Conservation (phyloP, 2,329 filamentous ascomycete genomes). For the Scedosporium dehoogii region DNA sequence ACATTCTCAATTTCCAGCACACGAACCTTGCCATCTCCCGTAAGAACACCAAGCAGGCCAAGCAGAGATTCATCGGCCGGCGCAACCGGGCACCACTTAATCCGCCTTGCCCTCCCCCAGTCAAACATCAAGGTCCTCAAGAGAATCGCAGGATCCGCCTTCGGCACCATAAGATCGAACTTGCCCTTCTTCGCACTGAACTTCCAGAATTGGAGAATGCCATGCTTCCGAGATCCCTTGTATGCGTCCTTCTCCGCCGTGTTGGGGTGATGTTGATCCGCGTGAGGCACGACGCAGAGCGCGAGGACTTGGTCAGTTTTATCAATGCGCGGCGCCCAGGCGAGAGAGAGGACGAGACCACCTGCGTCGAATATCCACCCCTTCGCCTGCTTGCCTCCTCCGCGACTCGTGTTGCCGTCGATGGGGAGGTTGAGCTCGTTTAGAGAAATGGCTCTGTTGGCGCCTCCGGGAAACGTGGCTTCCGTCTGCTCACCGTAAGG, state of each 20-base stretch:
- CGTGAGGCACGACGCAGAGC: conserved; percentile 38
- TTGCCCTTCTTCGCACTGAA: conserved; percentile 24
- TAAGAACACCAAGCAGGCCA: conserved; percentile 38
- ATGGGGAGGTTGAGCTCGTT: conserved; percentile 8
- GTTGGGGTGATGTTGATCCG: conserved; percentile 33
- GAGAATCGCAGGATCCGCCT: conserved; percentile 25
- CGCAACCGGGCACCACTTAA: conserved; percentile 43
- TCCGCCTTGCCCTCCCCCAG: conserved; percentile 37
- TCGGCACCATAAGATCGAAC: conserved; percentile 22
- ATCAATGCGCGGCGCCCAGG: conserved; percentile 36
- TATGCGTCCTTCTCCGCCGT: conserved; percentile 26
- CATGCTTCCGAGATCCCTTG: conserved; percentile 29
- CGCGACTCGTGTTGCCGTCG: conserved; percentile 10
- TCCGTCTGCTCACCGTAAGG: conserved; percentile 21
- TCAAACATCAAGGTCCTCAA: conserved; percentile 36
- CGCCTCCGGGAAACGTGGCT: conserved; percentile 17
- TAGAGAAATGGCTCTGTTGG: conserved; percentile 18
- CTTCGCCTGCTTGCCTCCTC: conserved; percentile 17
- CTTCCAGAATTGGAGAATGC: conserved; percentile 43
- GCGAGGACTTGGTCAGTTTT: conserved; percentile 34
- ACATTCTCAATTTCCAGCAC: conserved; percentile 31
- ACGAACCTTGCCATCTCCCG: conserved; percentile 39
- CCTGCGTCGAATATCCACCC: conserved; percentile 47
- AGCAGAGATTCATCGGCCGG: conserved; percentile 19
- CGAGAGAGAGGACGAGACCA: conserved; percentile 41